Percentiles rank a stretch among this genome's conserved stretches.
Conservation (phyloP, 306 rosid species). For the Acacia crassicarpa region DNA sequence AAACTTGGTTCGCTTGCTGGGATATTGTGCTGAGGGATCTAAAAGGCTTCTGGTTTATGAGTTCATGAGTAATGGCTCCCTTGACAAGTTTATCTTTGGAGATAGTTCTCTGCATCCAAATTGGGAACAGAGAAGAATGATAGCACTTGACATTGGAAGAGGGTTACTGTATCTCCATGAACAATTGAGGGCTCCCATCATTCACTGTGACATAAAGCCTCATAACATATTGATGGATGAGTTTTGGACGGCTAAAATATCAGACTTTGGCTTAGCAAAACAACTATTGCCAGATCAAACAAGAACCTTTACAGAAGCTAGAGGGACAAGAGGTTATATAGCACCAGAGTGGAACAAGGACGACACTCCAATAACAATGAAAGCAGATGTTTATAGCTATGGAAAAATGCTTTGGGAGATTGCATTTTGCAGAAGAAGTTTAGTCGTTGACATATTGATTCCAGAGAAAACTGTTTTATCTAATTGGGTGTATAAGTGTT, state of each 20-base stretch:
- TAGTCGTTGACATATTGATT: background rate
- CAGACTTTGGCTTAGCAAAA: conserved; percentile 46
- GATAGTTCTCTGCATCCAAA: conserved; percentile 4
- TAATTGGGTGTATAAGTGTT: conserved; percentile 40
- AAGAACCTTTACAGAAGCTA: conserved; percentile 32
- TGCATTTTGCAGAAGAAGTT: conserved; percentile 5
- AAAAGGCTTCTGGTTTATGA: background rate
- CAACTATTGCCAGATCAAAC: conserved; percentile 45
- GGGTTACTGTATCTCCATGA: conserved; percentile 47
- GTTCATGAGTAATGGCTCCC: conserved; percentile 37
- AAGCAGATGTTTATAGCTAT: conserved; percentile 47
- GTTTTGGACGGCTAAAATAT: conserved; percentile 40
- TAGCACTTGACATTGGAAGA: conserved; percentile 39
- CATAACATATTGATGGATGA: conserved; percentile 43
- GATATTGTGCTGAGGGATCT: background rate
- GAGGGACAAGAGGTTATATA: conserved; percentile 50
- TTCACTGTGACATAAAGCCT: no score
- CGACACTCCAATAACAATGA: conserved; percentile 38
- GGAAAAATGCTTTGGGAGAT: conserved; percentile 39
- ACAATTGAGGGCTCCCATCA: conserved; percentile 35
- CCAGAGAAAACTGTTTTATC: conserved; percentile 40
- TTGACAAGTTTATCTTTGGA: conserved; percentile 37
- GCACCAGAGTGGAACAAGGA: conserved; percentile 48
- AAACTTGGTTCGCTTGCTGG: background rate
- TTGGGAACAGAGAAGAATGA: conserved; percentile 41